Evolutionary conservation across 2,329 filamentous ascomycete species (phyloP).

Genomic region (Pestalotiopsis sp.): DNA sequence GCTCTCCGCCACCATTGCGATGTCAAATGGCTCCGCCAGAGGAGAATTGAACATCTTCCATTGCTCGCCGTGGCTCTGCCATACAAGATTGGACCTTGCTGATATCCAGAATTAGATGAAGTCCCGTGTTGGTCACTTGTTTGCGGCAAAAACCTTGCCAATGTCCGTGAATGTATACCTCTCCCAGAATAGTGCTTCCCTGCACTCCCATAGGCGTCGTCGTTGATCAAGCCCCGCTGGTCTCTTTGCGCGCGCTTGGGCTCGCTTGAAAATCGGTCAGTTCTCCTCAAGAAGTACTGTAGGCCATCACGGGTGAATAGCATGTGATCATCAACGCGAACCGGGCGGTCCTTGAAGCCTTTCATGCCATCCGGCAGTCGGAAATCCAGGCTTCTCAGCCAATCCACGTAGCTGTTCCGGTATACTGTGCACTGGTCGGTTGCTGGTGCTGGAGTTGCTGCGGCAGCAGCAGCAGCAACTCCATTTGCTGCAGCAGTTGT

Average conservation of each 20-base stretch:
- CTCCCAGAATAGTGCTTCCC: background rate
- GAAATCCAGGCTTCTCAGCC: background rate
- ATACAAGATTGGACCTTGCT: conserved; percentile 9
- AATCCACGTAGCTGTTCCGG: no score
- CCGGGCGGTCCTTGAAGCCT: background rate
- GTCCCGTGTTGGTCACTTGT: background rate
- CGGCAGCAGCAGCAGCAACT: no score
- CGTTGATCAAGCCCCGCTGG: background rate
- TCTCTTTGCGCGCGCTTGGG: background rate
- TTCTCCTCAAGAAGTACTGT: background rate
- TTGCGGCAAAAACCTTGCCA: background rate
- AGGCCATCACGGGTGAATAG: background rate
- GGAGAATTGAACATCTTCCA: background rate
- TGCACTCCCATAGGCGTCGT: background rate
- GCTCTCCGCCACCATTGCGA: background rate
- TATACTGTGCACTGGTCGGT: background rate
- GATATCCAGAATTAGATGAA: conserved; percentile 14
- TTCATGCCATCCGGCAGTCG: background rate
- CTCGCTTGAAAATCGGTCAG: background rate
- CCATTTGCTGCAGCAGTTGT: no score
- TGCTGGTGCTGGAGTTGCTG: background rate
- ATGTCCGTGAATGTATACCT: background rate
- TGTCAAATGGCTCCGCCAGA: background rate
- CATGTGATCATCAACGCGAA: background rate
- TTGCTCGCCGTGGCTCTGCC: background rate